Evolutionary conservation across 441 rosid genomes (phyloP).

Genomic region (Hypseocharis bilobata): DNA sequence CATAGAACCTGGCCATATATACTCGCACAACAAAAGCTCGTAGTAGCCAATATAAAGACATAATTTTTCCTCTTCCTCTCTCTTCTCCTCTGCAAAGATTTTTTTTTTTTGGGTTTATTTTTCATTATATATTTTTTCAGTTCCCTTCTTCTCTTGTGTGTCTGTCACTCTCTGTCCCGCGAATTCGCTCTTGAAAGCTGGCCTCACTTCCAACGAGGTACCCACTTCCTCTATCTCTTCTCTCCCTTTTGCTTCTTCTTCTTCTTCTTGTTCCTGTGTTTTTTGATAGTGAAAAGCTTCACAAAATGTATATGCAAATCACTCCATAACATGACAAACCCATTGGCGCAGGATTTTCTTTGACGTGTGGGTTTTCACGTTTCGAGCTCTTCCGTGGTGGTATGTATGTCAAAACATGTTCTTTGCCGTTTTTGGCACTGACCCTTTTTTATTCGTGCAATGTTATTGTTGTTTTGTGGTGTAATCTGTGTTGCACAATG

Average conservation of each 20-base stretch:
- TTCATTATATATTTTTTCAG: too few species aligned
- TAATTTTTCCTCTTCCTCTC: neutral
- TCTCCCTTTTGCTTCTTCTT: neutral
- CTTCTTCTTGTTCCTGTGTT: neutral
- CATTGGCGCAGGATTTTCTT: neutral
- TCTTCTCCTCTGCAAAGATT: neutral
- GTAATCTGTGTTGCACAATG: neutral
- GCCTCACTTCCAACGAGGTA: neutral
- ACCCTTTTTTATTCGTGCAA: neutral
- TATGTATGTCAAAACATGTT: neutral
- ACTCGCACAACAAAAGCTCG: too few species aligned
- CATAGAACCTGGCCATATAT: too few species aligned
- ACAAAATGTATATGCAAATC: neutral
- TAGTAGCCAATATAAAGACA: neutral
- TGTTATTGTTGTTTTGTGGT: neutral
- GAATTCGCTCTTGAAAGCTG: constrained; percentile 3
- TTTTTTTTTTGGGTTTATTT: neutral
- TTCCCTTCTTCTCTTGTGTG: neutral
- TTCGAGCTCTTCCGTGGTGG: neutral
- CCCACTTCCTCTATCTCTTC: neutral
- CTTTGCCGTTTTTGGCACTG: neutral
- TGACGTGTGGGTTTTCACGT: constrained; percentile 2
- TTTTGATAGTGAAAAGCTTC: neutral
- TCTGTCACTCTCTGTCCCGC: constrained; percentile 4
- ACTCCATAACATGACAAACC: neutral